Evolutionary conservation across 352 stramenopile species (phyloP).

Genomic region (Phytophthora nicotianae): DNA sequence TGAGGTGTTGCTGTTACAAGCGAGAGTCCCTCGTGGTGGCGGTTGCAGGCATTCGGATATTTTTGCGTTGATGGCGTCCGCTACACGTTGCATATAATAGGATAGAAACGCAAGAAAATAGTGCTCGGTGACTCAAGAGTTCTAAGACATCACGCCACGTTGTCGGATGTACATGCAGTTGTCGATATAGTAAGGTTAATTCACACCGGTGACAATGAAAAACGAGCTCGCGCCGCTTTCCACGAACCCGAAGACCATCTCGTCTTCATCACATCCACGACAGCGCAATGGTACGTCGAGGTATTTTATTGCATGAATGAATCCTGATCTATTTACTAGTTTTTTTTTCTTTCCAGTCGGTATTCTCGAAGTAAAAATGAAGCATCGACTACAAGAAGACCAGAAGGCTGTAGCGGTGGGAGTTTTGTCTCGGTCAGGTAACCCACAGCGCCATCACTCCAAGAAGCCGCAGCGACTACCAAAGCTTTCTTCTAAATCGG

Average conservation of each 20-base stretch:
- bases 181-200: conserved; percentile 16
- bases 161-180: conserved; percentile 21
- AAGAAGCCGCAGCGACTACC: conserved; percentile 65
- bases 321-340: neutral
- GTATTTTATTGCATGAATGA: neutral
- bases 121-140: neutral
- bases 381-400: conserved; percentile 59
- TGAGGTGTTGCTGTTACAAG: neutral
- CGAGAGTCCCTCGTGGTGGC: conserved; percentile 3
- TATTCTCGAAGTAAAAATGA: conserved; percentile 75
- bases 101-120: neutral
- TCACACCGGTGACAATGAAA: conserved; percentile 21
- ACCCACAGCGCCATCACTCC: conserved; percentile 8
- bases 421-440: conserved; percentile 27
- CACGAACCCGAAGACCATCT: conserved; percentile 22
- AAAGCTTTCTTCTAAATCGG: conserved; percentile 34
- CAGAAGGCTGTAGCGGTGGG: conserved; percentile 55
- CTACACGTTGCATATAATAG: conserved; percentile 10
- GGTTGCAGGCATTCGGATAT: conserved; percentile 27
- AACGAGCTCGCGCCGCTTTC: conserved; percentile 34
- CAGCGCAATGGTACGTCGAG: conserved; percentile 61
- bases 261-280: conserved; percentile 17
- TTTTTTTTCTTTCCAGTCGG: conserved; percentile 36
- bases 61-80: conserved; percentile 11
- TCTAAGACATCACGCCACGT: neutral